Evolutionary conservation across 2,329 filamentous ascomycete genomes (phyloP).

Genomic region (Epichloe uncinata): DNA sequence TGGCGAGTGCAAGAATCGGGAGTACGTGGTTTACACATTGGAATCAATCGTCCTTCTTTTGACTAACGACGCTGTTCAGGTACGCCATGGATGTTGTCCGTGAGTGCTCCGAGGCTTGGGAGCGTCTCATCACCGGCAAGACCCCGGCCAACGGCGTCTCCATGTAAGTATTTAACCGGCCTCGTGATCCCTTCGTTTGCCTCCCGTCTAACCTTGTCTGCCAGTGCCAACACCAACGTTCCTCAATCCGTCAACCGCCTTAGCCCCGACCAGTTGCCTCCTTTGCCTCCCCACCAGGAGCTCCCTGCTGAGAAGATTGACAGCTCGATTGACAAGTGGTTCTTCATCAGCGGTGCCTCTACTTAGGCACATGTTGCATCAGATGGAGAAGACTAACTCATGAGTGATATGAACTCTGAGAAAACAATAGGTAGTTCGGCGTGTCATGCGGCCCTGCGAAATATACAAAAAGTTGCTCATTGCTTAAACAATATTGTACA

Average conservation of each 20-base stretch:
- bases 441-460: constrained; percentile 5
- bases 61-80: constrained; percentile 25
- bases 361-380: constrained; percentile 35
- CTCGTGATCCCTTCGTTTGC: neutral
- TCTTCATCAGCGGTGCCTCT: constrained; percentile 98
- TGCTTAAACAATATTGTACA: constrained; percentile 8
- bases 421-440: constrained; percentile 6
- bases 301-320: constrained; percentile 80
- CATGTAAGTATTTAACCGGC: constrained; percentile 48
- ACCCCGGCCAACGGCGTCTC: constrained; percentile 62
- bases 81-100: constrained; percentile 93
- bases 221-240: constrained; percentile 72
- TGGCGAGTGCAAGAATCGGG: constrained; percentile 99
- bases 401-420: constrained; percentile 3
- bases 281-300: constrained; percentile 69
- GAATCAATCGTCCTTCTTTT: no score
- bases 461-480: constrained; percentile 17
- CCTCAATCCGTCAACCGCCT: constrained; percentile 60
- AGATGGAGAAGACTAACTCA: neutral
- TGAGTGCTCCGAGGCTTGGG: constrained; percentile 95
- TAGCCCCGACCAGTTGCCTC: constrained; percentile 54
- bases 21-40: constrained; percentile 31
- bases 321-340: constrained; percentile 98
- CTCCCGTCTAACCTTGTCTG: constrained; percentile 13
- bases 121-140: constrained; percentile 89